Evolutionary conservation across 1,139 yeast genomes (phyloP).

Genomic region (Magnusiomyces paraingens): DNA sequence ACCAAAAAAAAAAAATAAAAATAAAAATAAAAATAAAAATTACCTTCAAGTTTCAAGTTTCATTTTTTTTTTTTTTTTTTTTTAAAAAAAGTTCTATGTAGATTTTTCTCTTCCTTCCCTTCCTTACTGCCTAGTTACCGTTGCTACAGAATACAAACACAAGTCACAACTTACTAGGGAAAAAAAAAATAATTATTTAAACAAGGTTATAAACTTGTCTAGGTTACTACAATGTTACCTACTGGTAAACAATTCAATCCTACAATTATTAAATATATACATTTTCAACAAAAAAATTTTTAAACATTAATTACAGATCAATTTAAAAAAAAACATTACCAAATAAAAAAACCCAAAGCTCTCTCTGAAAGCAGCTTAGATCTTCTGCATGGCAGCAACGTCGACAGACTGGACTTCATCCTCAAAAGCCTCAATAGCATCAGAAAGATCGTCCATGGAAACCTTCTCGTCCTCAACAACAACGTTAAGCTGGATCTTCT

Average conservation of each 20-base stretch:
- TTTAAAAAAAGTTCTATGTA: too few species aligned
- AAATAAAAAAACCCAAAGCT: background rate
- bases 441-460: conserved; percentile 85
- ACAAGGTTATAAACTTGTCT: background rate
- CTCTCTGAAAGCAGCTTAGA: conserved; percentile 44
- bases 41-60: too few species aligned
- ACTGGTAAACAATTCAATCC: background rate
- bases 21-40: too few species aligned
- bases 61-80: too few species aligned
- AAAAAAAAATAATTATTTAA: background rate
- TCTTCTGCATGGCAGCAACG: conserved; percentile 96
- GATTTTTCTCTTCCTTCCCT: too few species aligned
- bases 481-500: conserved; percentile 97
- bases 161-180: background rate
- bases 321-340: background rate
- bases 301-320: background rate
- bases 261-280: background rate
- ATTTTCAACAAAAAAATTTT: background rate
- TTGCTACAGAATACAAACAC: too few species aligned
- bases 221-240: too few species aligned
- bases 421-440: conserved; percentile 84
- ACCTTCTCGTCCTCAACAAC: conserved; percentile 97
- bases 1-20: too few species aligned
- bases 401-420: conserved; percentile 99
- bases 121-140: too few species aligned